Evolutionary conservation across 139 green algal species (phyloP).

Genomic region (Spirogloea muscicola): DNA sequence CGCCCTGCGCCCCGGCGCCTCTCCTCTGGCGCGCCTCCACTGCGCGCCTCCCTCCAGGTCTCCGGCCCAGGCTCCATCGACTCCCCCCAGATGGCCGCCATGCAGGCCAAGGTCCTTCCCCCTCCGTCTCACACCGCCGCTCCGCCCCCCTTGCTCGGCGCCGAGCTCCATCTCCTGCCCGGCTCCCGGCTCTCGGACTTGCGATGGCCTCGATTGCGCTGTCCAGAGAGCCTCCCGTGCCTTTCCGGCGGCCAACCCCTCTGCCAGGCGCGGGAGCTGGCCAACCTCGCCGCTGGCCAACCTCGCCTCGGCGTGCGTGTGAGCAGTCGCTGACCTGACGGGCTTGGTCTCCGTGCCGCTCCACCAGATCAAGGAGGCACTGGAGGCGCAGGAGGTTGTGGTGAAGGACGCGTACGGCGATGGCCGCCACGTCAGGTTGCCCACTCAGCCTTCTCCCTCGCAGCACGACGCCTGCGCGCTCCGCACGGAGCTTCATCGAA

Average conservation of each 20-base stretch:
- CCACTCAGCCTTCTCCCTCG: too few species aligned
- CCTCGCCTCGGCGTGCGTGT: background rate
- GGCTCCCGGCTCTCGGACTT: too few species aligned
- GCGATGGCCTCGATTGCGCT: too few species aligned
- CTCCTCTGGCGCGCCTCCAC: background rate
- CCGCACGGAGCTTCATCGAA: too few species aligned
- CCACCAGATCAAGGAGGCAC: conserved; percentile 26
- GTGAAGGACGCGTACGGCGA: conserved; percentile 41
- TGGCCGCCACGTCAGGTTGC: conserved; percentile 38
- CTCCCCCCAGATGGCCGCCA: background rate
- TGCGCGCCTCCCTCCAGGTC: conserved; percentile 1
- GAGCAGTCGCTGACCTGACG: conserved; percentile 1
- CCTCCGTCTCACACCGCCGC: too few species aligned
- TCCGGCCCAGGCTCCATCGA: conserved; percentile 16
- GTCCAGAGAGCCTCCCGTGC: too few species aligned
- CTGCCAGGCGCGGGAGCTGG: background rate
- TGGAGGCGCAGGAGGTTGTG: conserved; percentile 35
- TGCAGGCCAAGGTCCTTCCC: conserved; percentile 25
- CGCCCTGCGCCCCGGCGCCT: too few species aligned
- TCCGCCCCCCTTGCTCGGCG: too few species aligned
- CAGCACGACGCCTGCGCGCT: background rate
- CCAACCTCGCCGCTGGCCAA: too few species aligned
- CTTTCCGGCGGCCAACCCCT: too few species aligned
- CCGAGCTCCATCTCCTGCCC: too few species aligned
- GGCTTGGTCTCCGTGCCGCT: background rate